Base-by-base conservation (phyloP, 768 basidiomycete genomes). In the Phanerodontia chrysosporium region DNA sequence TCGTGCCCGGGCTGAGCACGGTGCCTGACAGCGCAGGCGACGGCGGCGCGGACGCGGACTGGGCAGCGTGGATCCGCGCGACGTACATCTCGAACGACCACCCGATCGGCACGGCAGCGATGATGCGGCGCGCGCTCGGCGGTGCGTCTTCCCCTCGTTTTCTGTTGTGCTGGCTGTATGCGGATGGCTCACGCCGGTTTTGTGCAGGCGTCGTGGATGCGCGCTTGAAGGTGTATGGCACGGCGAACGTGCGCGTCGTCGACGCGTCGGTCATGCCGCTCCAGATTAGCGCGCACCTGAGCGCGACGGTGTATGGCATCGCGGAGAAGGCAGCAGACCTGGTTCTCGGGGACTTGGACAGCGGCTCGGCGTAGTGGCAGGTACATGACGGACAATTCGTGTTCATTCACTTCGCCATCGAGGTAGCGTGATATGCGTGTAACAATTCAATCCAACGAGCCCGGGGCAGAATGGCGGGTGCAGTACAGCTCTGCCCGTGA, bases 231-330 rank as follows among this genome's bases (percentile, higher is more conserved):
- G 83, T 85, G 1, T 81, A 85, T 66, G 83, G 83, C 22, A 64
- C 72, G 14, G 67, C 72, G 28, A 85, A 85, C 67, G 66, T 84
- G 39, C 75, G 84, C 58, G 83, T 86, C 30, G 76, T 77, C 22
- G 82, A 83, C 62, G 73, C 82, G 14, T 82, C 80, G 0, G 75
- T 85, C 21, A 78, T 82, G 67, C 83, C 84, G 1, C 35, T 55
- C 30, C 57, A 58, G 32, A 49, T 58, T 24, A 46, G 28, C 39
- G 57, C 57, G 16, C 49, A 58, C 39, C 27, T 58, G 3, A 45
- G 42, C 7, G 42, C 35, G 25, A 35, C 57, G 30, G 16, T 58
- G 35, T 58, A 51, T 27, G 57, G 57, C 14, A 27, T 58, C 21
- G 57, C 48, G 18, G 57, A 58, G 48, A 58, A 58, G 45, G 57